Evolutionary conservation across 768 basidiomycete genomes (phyloP), one percentile per base, ranked within the genome.

Genomic region (Flagelloscypha sp.): DNA sequence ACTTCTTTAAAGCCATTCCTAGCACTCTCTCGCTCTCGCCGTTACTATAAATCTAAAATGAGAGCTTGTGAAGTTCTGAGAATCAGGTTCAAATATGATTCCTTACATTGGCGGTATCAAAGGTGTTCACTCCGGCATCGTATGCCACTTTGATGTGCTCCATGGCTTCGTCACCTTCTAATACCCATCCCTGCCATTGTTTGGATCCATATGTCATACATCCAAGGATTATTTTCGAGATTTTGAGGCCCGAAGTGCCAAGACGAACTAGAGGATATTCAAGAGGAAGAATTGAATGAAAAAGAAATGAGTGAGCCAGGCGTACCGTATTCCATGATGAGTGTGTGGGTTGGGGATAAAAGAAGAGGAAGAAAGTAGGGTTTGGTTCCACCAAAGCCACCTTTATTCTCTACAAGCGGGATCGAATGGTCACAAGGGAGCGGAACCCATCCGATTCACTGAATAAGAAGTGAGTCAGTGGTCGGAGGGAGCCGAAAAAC

Each of bases 131-230:
- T 1, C 58, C 58, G 13, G 50, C 43, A 13, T 58, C 55, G 42
- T 45, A 50, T 3, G 59, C 61, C 7, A 54, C 53, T 50, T 74
- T 72, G 49, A 78, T 67, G 38, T 76, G 74, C 42, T 52, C 58
- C 16, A 70, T 57, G 1, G 59, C 63, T 38, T 73, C 70, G 18
- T 70, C 66, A 38, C 74, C 70, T 6, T 50, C 54, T 2, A 74
- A 33, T n/a, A 61, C 52, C 62, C 61, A 63, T 15, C 44, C 49
- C 21, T 52, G 41, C 45, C 54, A 53, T 25, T 41, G 29, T 9
- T 35, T 27, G 23, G 28, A 20, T 21, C 42, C 61, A 40, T 58
- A 62, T 23, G 44, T 44, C 55, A 58, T 57, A 34, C 54, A 55
- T 1, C 65, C 65, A 2, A 66, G 51, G 31, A 66, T 63, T 35